A percentile compares a stretch with the other conserved stretches of the same genome.
Conservation (phyloP, 495 filamentous ascomycete genomes). For the Podospora bellae-mahoneyi region DNA sequence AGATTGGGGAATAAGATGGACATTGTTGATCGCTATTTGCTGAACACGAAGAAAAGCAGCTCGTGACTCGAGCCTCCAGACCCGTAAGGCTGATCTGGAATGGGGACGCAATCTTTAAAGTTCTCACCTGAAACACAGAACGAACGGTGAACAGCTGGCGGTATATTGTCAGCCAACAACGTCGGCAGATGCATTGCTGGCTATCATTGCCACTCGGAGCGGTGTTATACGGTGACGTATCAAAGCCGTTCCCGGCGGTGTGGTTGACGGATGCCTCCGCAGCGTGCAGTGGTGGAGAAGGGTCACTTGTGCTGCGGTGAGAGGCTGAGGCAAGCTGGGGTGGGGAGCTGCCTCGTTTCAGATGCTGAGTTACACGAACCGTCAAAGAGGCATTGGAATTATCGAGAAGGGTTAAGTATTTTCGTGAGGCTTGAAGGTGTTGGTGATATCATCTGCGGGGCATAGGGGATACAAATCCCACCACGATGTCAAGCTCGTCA, state of each 20-base stretch:
- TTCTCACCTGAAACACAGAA: slow-evolving; percentile 10
- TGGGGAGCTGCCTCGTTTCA: not conserved
- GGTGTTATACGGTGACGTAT: not conserved
- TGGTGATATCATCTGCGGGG: not conserved
- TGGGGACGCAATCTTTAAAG: not conserved
- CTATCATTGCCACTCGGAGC: not conserved
- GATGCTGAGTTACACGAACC: not conserved
- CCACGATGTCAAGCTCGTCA: no score
- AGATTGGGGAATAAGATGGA: not conserved
- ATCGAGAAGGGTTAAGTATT: not conserved
- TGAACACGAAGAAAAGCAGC: not conserved
- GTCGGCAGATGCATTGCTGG: not conserved
- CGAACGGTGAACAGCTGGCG: slow-evolving; percentile 1
- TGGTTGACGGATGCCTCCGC: not conserved
- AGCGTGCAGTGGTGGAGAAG: not conserved
- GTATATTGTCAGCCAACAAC: not conserved
- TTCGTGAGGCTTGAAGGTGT: not conserved
- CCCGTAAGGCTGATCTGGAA: not conserved
- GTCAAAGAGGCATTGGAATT: not conserved
- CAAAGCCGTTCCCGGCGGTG: not conserved
- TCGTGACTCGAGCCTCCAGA: not conserved
- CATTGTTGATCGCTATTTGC: not conserved
- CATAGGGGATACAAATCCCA: not conserved
- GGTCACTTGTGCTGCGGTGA: not conserved
- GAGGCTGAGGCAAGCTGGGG: not conserved